Percentiles rank a stretch among this genome's conserved stretches.
phyloP scores from a whole-genome alignment of 2,329 filamentous ascomycete species.

The Xylaria polymorpha region DNA sequence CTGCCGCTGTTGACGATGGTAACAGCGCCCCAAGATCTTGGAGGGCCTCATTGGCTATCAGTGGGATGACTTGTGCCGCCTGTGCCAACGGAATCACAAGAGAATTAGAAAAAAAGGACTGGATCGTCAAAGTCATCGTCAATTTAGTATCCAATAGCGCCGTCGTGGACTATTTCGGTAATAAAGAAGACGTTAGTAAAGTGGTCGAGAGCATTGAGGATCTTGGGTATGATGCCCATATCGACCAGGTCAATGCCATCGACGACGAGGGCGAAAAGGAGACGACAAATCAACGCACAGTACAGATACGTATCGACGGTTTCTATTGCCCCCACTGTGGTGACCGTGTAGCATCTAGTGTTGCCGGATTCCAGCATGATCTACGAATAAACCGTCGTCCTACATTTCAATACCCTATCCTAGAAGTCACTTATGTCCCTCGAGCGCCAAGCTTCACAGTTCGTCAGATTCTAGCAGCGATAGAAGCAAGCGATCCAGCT shows the following conservation, averaged over 20 bases:
- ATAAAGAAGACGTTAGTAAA: conserved; percentile 56
- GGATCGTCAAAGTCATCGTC: conserved; percentile 68
- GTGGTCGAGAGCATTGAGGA: conserved; percentile 68
- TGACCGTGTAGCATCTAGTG: conserved; percentile 63
- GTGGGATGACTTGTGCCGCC: conserved; percentile 79
- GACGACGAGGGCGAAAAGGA: conserved; percentile 43
- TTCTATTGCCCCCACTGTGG: conserved; percentile 82
- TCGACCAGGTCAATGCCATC: conserved; percentile 63
- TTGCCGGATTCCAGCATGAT: conserved; percentile 63
- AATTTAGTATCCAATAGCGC: conserved; percentile 77
- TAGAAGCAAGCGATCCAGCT: conserved; percentile 72
- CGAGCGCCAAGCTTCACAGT: conserved; percentile 76
- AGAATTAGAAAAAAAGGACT: conserved; percentile 67
- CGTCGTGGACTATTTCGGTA: conserved; percentile 65
- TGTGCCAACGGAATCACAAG: conserved; percentile 73
- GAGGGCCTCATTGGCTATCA: conserved; percentile 63
- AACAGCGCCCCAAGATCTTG: conserved; percentile 36
- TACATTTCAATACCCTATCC: conserved; percentile 71
- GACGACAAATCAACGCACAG: conserved; percentile 59
- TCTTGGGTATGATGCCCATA: conserved; percentile 72
- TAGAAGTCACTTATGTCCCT: conserved; percentile 78
- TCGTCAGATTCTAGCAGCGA: conserved; percentile 75
- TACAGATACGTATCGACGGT: conserved; percentile 75
- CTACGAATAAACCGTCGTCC: conserved; percentile 66
- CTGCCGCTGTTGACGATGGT: conserved; percentile 29